These are phyloP conservation scores for Phaffia tasmanica DNA, from an alignment of 768 basidiomycete genomes.

Conservation along the genomic window DNA sequence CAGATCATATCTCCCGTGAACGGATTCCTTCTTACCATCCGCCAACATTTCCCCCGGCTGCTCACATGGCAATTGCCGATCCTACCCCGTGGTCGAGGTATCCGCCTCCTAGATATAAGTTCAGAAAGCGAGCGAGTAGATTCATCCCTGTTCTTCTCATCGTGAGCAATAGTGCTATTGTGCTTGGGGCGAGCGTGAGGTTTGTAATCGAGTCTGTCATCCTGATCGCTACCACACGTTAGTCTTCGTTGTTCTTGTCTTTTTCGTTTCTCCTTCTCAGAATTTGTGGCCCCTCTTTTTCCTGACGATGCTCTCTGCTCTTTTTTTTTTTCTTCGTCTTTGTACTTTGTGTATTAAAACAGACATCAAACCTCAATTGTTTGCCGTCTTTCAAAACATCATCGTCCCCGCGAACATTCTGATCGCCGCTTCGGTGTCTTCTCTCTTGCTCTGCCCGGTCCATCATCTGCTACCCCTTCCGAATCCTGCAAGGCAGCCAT, in stretches of 20 bases:
- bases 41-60: constrained; percentile 1
- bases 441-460: constrained; percentile 1
- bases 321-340: no score
- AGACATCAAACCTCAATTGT: constrained; percentile 14
- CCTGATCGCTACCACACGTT: constrained; percentile 1
- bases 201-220: constrained; percentile 10
- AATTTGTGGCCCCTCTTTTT: no score
- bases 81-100: not conserved
- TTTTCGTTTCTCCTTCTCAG: no score
- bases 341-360: no score
- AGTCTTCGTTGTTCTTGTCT: no score
- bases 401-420: constrained; percentile 2
- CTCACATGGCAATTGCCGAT: not conserved
- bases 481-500: not conserved
- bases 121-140: not conserved
- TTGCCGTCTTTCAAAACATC: constrained; percentile 8
- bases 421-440: not conserved
- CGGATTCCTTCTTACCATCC: constrained; percentile 6
- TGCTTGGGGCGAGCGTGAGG: constrained; percentile 10
- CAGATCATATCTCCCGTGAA: not conserved
- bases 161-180: not conserved
- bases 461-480: constrained; percentile 14
- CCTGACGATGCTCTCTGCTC: no score
- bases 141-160: not conserved
- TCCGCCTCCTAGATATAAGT: constrained; percentile 13